These are phyloP conservation scores for Puccinia hordei DNA, from an alignment of 1,284 basidiomycete genomes.

Conservation along the genomic window DNA sequence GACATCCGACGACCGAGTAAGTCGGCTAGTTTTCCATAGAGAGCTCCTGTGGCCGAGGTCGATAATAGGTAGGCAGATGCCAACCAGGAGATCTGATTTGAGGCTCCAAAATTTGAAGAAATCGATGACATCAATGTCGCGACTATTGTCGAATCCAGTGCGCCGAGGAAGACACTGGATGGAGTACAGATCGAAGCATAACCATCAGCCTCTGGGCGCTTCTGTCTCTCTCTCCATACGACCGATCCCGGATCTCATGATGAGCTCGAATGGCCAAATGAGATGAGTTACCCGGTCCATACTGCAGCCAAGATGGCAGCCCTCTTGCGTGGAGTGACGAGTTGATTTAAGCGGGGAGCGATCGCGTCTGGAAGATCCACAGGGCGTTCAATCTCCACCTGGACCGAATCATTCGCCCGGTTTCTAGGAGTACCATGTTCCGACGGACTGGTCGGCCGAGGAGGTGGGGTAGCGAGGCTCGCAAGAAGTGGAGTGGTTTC, in stretches of 20 bases:
- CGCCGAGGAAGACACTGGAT: slow-evolving; percentile 43
- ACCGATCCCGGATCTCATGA: neutral
- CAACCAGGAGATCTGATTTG: slow-evolving; percentile 58
- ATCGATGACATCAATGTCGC: slow-evolving; percentile 58
- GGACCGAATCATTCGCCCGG: neutral
- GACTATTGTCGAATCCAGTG: slow-evolving; percentile 56
- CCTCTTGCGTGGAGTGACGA: slow-evolving; percentile 1
- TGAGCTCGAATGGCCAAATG: neutral
- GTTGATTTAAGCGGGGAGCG: neutral
- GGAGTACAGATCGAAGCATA: neutral
- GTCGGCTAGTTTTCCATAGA: slow-evolving; percentile 58
- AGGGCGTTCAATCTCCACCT: neutral
- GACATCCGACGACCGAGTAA: slow-evolving; percentile 57
- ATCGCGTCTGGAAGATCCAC: neutral
- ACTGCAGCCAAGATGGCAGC: slow-evolving; percentile 16
- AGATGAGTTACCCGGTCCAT: slow-evolving; percentile 9
- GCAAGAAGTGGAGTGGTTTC: slow-evolving; percentile 21
- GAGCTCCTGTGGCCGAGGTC: slow-evolving; percentile 57
- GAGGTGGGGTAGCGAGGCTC: neutral
- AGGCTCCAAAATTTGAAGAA: slow-evolving; percentile 57
- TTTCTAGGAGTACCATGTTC: no score
- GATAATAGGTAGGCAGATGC: slow-evolving; percentile 57
- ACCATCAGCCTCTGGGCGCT: neutral
- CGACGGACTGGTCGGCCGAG: neutral
- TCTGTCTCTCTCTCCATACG: no score